Evolutionary conservation across 108 stramenopile genomes (phyloP), one percentile per base, ranked within the genome.

Genomic region (Discostella pseudostelligera): DNA sequence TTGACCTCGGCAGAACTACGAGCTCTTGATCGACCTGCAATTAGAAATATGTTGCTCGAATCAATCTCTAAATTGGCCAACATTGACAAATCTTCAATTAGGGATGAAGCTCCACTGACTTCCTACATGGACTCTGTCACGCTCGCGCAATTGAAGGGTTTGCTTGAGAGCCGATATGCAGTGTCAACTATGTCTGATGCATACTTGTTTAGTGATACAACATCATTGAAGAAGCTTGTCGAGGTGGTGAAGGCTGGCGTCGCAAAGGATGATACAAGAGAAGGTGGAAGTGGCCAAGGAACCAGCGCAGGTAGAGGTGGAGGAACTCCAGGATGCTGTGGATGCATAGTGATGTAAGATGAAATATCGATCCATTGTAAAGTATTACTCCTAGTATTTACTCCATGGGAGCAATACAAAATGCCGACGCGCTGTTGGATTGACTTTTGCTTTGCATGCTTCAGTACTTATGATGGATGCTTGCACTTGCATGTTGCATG

Each of bases 141-240:
- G 2, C 60, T 96, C 0, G 85, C 90, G 24, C 95, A 96, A 67
- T 87, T 96, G 49, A 90, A 92, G 62, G 95, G 95, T 8, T 49
- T 87, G 59, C 64, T 93, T 24, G 88, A 92, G 74, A 50, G 59
- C 1, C 58, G 66, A 36, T 96, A 87, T 72, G 81, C 70, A 8
- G 79, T 83, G 51, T 75, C 70, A 29, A 50, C 82, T 16, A 51
- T 96, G 24, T 89, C 91, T 20, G 95, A 96, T 65, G 95, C 89
- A 58, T 96, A 92, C 65, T 59, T 96, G 42, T 96, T 93, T 78
- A 79, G 83, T 13, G 92, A 96, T 56, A 40, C 78, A 36, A 84
- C 87, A 16, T 90, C 83, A 3, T 21, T 90, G 37, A 77, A 64
- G 29, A 93, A 90, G 54, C 69, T 96, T 28, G 90, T 82, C 0